Evolutionary conservation across 2,329 filamentous ascomycete species (phyloP).

Genomic region (Trichoderma citrinoviride): DNA sequence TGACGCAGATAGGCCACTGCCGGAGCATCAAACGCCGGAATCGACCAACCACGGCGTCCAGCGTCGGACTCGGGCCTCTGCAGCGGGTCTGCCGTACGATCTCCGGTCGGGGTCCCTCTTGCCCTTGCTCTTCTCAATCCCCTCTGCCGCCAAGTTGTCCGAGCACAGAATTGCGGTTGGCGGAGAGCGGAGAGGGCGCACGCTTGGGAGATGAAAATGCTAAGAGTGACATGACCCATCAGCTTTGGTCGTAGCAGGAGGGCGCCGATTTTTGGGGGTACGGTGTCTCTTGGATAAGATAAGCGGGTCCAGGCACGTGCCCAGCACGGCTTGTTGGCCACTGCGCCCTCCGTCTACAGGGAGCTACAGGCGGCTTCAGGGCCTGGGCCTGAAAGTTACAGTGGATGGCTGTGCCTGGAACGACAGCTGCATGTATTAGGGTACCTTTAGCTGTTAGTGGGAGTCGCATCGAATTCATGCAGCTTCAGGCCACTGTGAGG

Average conservation of each 20-base stretch:
- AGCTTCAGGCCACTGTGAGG: too few species aligned
- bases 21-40: background rate
- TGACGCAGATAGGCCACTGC: background rate
- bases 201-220: constrained; percentile 13
- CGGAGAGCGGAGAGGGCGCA: constrained; percentile 16
- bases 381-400: background rate
- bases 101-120: background rate
- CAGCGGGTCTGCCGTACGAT: constrained; percentile 9
- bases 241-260: constrained; percentile 11
- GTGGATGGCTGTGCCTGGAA: background rate
- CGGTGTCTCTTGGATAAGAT: background rate
- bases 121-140: background rate
- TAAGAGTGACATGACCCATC: constrained; percentile 4
- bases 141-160: background rate
- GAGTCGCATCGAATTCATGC: too few species aligned
- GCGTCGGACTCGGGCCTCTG: constrained; percentile 2
- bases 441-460: too few species aligned
- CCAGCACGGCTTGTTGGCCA: background rate
- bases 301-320: constrained; percentile 16
- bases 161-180: constrained; percentile 16
- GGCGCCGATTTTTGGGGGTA: background rate
- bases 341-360: constrained; percentile 9
- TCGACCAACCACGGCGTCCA: background rate
- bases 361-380: background rate
- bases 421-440: too few species aligned